Base-by-base conservation (phyloP, 331 rosid genomes). In the Malus hybrid region DNA sequence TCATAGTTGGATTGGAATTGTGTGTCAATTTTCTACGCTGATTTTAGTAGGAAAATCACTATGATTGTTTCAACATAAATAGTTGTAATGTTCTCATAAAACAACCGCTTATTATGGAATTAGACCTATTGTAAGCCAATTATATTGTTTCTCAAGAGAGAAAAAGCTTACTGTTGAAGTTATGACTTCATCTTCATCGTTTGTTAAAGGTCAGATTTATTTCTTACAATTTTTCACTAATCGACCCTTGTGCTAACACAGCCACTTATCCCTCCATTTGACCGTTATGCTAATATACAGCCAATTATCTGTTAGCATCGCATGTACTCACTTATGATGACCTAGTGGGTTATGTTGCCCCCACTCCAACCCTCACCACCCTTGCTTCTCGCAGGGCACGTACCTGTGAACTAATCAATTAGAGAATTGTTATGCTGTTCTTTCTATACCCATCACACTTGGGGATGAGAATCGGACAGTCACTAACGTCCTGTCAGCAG, bases 321-420 rank as follows among this genome's bases (percentile, higher is more conserved):
- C 75, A 79, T 20, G 5, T 15, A 13, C 62, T 79, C 72, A 71
- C 78, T 7, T 79, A 74, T 19, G 75, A 68, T 5, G 83, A 79
- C 34, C 34, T 60, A 20, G 65, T 34, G 4, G 83, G 83, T 30
- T 79, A 74, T 33, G 83, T 68, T 61, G 83, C 67, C 71, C 50
- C 75, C 65, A 62, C 75, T 70, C 79, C 67, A 5, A 46, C 50
- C 58, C 79, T 79, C 11, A 55, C 12, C 6, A 2, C 1, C 48
- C 63, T 4, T 14, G 70, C 12, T 42, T 18, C 50, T 77, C 34
- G 44, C 11, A 5, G 16, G 1, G 74, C 60, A 50, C 20, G 22
- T 71, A 8, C 44, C 44, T 39, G 11, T 36, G 44, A 36, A 8
- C 44, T 36, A 36, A 3, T 10, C 11, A 13, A 6, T 66, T 18